Conservation (phyloP, 352 stramenopile genomes). For the Phytophthora sp. region DNA sequence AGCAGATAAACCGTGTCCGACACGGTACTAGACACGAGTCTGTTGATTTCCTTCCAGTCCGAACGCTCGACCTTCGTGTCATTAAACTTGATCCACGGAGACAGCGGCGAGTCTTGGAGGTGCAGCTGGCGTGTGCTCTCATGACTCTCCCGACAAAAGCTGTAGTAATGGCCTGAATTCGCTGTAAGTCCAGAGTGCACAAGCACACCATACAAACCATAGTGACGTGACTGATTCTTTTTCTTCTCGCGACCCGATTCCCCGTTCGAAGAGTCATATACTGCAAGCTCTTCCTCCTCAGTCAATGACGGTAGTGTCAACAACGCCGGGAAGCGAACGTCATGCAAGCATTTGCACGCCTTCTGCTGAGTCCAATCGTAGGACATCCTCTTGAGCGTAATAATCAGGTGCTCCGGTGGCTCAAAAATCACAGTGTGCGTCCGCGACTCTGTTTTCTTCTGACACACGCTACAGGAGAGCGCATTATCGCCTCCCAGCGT, state of each 20-base stretch:
- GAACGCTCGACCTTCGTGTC: constrained; percentile 84
- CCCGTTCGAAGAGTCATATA: constrained; percentile 20
- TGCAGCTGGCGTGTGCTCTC: constrained; percentile 76
- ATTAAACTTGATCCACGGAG: constrained; percentile 93
- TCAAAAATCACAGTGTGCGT: constrained; percentile 83
- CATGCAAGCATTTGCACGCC: constrained; percentile 86
- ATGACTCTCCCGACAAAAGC: constrained; percentile 85
- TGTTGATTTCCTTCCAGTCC: constrained; percentile 85
- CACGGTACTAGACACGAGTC: constrained; percentile 74
- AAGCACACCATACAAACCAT: constrained; percentile 90
- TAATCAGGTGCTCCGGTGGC: constrained; percentile 83
- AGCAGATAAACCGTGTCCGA: constrained; percentile 90
- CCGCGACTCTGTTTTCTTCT: constrained; percentile 81
- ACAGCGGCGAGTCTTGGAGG: constrained; percentile 73
- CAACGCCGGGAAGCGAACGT: constrained; percentile 77
- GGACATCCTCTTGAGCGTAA: constrained; percentile 91
- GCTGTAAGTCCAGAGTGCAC: constrained; percentile 89
- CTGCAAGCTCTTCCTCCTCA: constrained; percentile 54
- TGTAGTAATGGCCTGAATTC: constrained; percentile 93
- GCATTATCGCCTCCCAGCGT: constrained; percentile 85
- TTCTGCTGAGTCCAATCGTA: constrained; percentile 91
- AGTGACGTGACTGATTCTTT: constrained; percentile 56
- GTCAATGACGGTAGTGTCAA: constrained; percentile 74
- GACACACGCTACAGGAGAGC: constrained; percentile 72
- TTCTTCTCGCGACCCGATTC: constrained; percentile 29